phyloP scores from a whole-genome alignment of 2,329 filamentous ascomycete genomes.

The Aaosphaeria arxii region DNA sequence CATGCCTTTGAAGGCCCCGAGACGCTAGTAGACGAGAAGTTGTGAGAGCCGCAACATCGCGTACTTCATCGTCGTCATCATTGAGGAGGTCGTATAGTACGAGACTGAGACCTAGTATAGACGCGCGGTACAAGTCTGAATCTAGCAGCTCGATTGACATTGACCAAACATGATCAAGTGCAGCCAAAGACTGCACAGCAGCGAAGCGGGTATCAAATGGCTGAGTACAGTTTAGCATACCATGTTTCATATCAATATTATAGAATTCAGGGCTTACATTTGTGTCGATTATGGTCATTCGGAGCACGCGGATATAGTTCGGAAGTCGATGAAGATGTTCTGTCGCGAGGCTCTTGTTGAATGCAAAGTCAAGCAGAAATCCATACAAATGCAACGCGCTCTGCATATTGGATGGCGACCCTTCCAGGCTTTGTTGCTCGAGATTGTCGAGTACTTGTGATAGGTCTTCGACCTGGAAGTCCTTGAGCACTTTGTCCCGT shows the following conservation, averaged over 20 bases:
- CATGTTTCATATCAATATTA: not conserved
- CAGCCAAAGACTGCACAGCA: conserved; percentile 54
- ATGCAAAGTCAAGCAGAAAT: conserved; percentile 30
- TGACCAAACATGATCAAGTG: conserved; percentile 33
- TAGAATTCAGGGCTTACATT: conserved; percentile 13
- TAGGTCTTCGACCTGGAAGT: conserved; percentile 10
- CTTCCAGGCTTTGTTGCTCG: conserved; percentile 21
- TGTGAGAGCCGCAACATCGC: conserved; percentile 59
- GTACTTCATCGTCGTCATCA: conserved; percentile 90
- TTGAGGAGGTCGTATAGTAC: conserved; percentile 50
- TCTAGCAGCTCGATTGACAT: not conserved
- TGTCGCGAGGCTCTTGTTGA: conserved; percentile 7
- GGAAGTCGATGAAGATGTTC: conserved; percentile 3
- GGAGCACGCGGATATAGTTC: conserved; percentile 28
- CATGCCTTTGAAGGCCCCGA: conserved; percentile 4
- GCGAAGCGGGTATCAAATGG: conserved; percentile 65
- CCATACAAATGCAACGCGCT: conserved; percentile 27
- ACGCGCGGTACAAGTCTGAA: not conserved
- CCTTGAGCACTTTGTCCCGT: conserved; percentile 13
- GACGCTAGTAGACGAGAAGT: conserved; percentile 46
- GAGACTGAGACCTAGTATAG: conserved; percentile 37
- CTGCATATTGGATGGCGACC: conserved; percentile 29
- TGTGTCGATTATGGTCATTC: conserved; percentile 28
- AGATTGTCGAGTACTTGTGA: conserved; percentile 19
- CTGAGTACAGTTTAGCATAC: conserved; percentile 31